Base-by-base conservation (phyloP, 2,329 filamentous ascomycete genomes). In the Hypoxylon sp. region DNA sequence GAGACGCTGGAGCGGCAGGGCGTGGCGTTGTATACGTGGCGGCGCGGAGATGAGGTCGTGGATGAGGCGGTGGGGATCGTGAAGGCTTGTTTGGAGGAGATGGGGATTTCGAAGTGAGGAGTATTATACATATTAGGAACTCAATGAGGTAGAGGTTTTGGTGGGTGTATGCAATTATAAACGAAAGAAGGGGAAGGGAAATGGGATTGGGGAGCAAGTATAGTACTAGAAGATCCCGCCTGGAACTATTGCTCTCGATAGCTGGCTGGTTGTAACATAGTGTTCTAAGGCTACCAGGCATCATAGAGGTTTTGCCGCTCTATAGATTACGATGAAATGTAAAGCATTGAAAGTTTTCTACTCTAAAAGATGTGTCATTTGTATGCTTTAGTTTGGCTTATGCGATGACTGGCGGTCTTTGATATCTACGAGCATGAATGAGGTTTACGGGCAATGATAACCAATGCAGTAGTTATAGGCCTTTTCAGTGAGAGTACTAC, bases 11-110 rank as follows among this genome's bases (percentile, higher is more conserved):
- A 87, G n/a, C 81, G 83, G 4, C 82, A 89, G 41, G 90, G 90
- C 3, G 90, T 96, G 0, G 81, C 85, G 70, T 76, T 96, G 36
- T 88, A 91, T 69, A 93, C 87, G 19, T 96, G 93, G 93, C 84
- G 91, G 45, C 86, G 85, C 10, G 93, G 93, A 0, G 82, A 84
- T 28, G 93, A 96, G 80, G 90, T 93, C 6, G 83, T 88, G 61
- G 82, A 83, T 0, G 90, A 92, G 77, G 89, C 91, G 2, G 83
- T 89, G 58, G 86, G 84, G 13, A 84, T 94, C 63, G 87, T 93
- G 2, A 84, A 85, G 77, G 82, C 85, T 66, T 85, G 85, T 30
- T 73, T 88, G 74, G 79, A 75, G 62, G 80, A 83, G 36, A 80
- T 86, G 77, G 79, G 67, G 14, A 23, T 65, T 13, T 11, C 30